Evolutionary conservation across 345 rosid genomes (phyloP), one percentile per base, ranked within the genome.

Genomic region (Adansonia digitata): DNA sequence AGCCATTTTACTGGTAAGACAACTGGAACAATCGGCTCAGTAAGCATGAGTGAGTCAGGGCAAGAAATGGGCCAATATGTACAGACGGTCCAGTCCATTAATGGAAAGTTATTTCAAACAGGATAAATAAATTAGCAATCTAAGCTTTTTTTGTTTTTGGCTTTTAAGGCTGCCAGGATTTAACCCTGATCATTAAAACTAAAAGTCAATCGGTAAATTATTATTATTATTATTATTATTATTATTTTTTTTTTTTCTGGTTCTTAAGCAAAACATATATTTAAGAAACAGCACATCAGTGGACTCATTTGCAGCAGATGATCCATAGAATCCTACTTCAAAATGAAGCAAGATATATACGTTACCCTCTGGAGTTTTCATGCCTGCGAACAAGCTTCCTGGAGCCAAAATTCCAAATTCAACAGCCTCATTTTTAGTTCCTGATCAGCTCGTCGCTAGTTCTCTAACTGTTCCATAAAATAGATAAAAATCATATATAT

Each of bases 341-440:
- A 40, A n/a, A 40, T 5, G 18, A 15, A 34, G 46, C 43, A 62
- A 37, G 52, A 59, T 27, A 52, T 49, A 3, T 72, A 43, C 27
- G 64, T 78, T 83, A 90, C 98, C 92, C 92, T 83, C 15, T 86
- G 95, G 52, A 92, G 95, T 80, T 88, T 94, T 76, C 91, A 84
- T 24, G 90, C 88, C 84, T 90, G 98, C 73, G 90, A 72, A 75
- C 88, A 93, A 65, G 95, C 88, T 81, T 94, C 97, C 27, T 91
- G 97, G 72, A 92, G 94, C 85, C 92, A 92, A 80, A 94, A 92
- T 68, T 92, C 98, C 81, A 94, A 74, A 85, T 88, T 94, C 87
- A 92, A 75, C 63, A 91, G 95, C 75, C 89, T 86, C 90, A 88
- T 94, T 72, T 88, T 94, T 46, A 91, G 86, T 74, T 94, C 97